phyloP scores from a whole-genome alignment of 2,329 filamentous ascomycete species.

The Thielaviopsis euricoi region DNA sequence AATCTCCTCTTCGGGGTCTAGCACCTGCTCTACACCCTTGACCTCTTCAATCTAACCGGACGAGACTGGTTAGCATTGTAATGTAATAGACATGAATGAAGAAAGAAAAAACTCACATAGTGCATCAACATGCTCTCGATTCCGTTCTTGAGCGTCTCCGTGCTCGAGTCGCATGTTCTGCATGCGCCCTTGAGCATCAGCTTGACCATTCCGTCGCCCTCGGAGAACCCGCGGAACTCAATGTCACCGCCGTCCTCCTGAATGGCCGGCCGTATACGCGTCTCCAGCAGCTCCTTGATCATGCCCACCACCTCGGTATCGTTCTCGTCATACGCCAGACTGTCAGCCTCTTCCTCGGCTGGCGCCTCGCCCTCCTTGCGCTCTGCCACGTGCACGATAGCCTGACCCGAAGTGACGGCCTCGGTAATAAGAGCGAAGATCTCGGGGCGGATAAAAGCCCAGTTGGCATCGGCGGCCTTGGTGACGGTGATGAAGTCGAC shows the following conservation, averaged over 20 bases:
- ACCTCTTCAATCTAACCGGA: constrained; percentile 76
- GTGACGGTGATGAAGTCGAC: constrained; percentile 93
- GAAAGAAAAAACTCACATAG: constrained; percentile 44
- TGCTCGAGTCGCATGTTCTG: constrained; percentile 90
- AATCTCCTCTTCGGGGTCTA: constrained; percentile 85
- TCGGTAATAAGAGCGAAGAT: constrained; percentile 92
- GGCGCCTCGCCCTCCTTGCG: constrained; percentile 34
- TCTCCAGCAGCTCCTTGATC: constrained; percentile 97
- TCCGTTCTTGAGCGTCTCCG: constrained; percentile 89
- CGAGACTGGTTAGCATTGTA: background rate
- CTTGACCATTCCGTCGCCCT: constrained; percentile 55
- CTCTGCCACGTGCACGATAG: constrained; percentile 58
- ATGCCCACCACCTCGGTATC: constrained; percentile 91
- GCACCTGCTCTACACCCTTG: constrained; percentile 74
- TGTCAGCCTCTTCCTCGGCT: constrained; percentile 41
- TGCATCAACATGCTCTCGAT: constrained; percentile 99
- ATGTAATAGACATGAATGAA: constrained; percentile 16
- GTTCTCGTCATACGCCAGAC: constrained; percentile 68
- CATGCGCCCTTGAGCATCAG: constrained; percentile 85
- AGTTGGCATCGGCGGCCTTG: constrained; percentile 73
- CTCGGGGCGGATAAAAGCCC: constrained; percentile 90
- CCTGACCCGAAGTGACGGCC: constrained; percentile 67
- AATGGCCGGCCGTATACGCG: constrained; percentile 83
- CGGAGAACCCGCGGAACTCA: constrained; percentile 75
- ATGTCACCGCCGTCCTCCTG: constrained; percentile 98